Evolutionary conservation across 2,329 filamentous ascomycete species (phyloP).

Genomic region (Ophiocordyceps australis): DNA sequence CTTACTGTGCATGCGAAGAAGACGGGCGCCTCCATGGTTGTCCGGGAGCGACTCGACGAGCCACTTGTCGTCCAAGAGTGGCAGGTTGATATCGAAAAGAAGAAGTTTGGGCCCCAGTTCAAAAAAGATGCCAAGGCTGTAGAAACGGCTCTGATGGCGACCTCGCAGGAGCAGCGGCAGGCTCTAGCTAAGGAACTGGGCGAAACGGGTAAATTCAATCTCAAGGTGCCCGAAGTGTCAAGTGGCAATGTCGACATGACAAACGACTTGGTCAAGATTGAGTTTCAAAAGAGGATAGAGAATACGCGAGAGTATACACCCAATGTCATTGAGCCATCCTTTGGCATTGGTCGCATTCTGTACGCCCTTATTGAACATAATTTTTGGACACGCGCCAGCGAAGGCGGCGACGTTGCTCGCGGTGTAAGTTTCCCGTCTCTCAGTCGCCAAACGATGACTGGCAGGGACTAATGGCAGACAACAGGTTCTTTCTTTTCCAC

Average conservation of each 20-base stretch:
- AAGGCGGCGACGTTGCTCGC: conserved; percentile 52
- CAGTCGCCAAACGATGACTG: not conserved
- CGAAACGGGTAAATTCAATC: conserved; percentile 53
- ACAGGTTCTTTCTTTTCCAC: conserved; percentile 33
- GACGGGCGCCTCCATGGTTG: conserved; percentile 71
- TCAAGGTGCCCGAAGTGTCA: conserved; percentile 51
- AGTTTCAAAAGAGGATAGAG: conserved; percentile 67
- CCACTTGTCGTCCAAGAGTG: conserved; percentile 74
- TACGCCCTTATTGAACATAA: conserved; percentile 88
- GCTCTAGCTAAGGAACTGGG: conserved; percentile 58
- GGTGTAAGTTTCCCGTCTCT: conserved; percentile 42
- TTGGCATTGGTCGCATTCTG: conserved; percentile 87
- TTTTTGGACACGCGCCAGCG: conserved; percentile 68
- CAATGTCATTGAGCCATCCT: conserved; percentile 94
- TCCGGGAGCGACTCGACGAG: conserved; percentile 63
- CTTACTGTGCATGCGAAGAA: conserved; percentile 82
- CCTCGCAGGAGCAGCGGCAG: conserved; percentile 68
- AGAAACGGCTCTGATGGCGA: conserved; percentile 57
- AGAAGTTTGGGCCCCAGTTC: conserved; percentile 88
- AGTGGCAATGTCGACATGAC: conserved; percentile 62
- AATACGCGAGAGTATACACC: conserved; percentile 82
- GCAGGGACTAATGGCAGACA: conserved; percentile 5
- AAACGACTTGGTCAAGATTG: conserved; percentile 66
- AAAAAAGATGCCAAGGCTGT: conserved; percentile 87
- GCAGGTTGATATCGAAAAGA: conserved; percentile 77